Base-by-base conservation (phyloP, 139 green algal genomes). In the Marvania coccoides region DNA sequence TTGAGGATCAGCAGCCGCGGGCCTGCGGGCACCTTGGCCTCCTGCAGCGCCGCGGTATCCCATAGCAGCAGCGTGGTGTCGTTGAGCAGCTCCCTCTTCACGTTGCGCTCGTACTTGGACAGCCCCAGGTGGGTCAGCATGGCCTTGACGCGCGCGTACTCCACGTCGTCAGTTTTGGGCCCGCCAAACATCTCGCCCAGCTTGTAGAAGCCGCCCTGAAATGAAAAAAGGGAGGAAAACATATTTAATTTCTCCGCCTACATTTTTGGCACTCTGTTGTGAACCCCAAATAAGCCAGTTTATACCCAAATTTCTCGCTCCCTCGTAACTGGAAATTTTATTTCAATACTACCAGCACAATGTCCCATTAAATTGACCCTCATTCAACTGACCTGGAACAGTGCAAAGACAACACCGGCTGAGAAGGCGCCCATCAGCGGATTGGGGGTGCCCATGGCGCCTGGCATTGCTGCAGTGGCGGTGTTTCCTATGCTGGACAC, bases 61-160 rank as follows among this genome's bases (percentile, higher is more conserved):
- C 91, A 95, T 6, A 97, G 77, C 80, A 89, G 86, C 63, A 99
- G 89, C 24, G 90, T 97, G 38, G 73, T 81, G 77, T 99, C 94
- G 28, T 81, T 95, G 7, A 99, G 76, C 73, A 85, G 65, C 4
- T 76, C 86, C 61, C 87, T 91, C 73, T 91, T 93, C 42, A 99
- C 73, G 62, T 96, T 96, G 68, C 93, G 90, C 57, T 93, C 78
- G 65, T 96, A 98, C 61, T 97, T 93, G 5, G 38, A 33, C 9
- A 73, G 23, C 51, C 46, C 53, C 53, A 54, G 35, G 35, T 72
- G 53, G 24, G 6, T 19, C 23, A 59, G 83, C 88, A 98, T 93
- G 51, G 82, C 81, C 67, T 81, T 88, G n/a, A 84, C 90, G 57
- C 94, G 95, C 42, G 86, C 70, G 6, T 83, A 81, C 19, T 94